A percentile compares a stretch with the other conserved stretches of the same genome.
These are phyloP conservation scores for Tieghemiomyces parasiticus DNA, from an alignment of 192 early-diverging fungal species.

Conservation along the genomic window DNA sequence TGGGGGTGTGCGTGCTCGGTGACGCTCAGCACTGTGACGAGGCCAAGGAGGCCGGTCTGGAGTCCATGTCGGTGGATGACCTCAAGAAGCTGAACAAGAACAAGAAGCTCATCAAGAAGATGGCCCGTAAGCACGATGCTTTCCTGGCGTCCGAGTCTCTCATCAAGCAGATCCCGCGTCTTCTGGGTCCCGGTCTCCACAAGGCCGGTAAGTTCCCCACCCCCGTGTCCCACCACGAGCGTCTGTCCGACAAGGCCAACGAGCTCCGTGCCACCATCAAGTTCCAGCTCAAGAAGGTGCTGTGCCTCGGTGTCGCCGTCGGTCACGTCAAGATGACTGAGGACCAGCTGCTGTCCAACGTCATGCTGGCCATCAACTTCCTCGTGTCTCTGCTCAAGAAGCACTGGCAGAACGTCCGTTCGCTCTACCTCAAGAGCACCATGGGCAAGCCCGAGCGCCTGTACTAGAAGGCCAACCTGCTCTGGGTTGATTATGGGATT, in stretches of 20 bases:
- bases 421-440: constrained; percentile 91
- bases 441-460: constrained; percentile 91
- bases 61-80: constrained; percentile 90
- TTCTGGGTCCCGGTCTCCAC: constrained; percentile 94
- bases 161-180: constrained; percentile 99
- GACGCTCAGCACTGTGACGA: constrained; percentile 93
- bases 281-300: constrained; percentile 99
- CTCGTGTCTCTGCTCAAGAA: constrained; percentile 96
- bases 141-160: constrained; percentile 94
- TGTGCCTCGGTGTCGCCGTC: constrained; percentile 93
- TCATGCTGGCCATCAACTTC: constrained; percentile 97
- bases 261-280: constrained; percentile 97
- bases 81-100: constrained; percentile 99
- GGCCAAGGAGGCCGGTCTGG: constrained; percentile 81
- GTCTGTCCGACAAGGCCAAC: constrained; percentile 71
- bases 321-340: constrained; percentile 90
- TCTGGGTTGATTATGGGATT: too few relatives aligned
- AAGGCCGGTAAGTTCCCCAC: constrained; percentile 99
- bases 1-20: constrained; percentile 90
- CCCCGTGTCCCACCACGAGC: constrained; percentile 78
- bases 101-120: constrained; percentile 99
- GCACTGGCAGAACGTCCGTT: constrained; percentile 99
- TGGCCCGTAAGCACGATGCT: constrained; percentile 96
- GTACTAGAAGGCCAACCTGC: constrained; percentile 66
- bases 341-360: constrained; percentile 90